Conservation (phyloP, 805 yeast species). For the Candida silvicultrix region DNA sequence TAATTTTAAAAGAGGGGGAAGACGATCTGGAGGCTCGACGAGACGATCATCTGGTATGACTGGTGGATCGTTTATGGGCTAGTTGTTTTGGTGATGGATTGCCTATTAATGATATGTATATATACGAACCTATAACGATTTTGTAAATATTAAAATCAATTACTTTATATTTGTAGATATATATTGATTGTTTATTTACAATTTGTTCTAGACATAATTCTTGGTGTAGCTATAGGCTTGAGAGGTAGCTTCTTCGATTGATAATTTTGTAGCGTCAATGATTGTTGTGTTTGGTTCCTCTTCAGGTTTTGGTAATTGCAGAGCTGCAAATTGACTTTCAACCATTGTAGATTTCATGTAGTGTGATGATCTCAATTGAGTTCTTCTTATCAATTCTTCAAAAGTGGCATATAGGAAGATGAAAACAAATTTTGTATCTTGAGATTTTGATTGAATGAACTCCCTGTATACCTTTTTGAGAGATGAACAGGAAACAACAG, state of each 20-base stretch:
- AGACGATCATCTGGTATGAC: too few species aligned
- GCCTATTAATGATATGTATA: too few species aligned
- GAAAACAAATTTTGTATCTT: constrained; percentile 42
- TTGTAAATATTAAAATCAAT: too few species aligned
- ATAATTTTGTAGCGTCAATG: constrained; percentile 25
- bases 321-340: constrained; percentile 64
- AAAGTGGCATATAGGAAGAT: constrained; percentile 62
- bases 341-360: constrained; percentile 88
- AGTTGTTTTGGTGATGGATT: too few species aligned
- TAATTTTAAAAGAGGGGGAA: not conserved
- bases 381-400: constrained; percentile 56
- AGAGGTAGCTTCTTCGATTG: constrained; percentile 9
- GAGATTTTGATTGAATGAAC: constrained; percentile 33
- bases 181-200: too few species aligned
- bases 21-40: too few species aligned
- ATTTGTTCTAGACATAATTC: not conserved
- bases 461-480: constrained; percentile 72
- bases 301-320: constrained; percentile 58
- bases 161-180: too few species aligned
- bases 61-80: too few species aligned
- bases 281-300: constrained; percentile 25
- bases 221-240: constrained; percentile 9
- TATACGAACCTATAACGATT: too few species aligned
- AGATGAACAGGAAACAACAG: constrained; percentile 79
- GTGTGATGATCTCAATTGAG: constrained; percentile 62